Conservation (phyloP, 176 grass and related monocot genomes). For the Melocanna baccifera region DNA sequence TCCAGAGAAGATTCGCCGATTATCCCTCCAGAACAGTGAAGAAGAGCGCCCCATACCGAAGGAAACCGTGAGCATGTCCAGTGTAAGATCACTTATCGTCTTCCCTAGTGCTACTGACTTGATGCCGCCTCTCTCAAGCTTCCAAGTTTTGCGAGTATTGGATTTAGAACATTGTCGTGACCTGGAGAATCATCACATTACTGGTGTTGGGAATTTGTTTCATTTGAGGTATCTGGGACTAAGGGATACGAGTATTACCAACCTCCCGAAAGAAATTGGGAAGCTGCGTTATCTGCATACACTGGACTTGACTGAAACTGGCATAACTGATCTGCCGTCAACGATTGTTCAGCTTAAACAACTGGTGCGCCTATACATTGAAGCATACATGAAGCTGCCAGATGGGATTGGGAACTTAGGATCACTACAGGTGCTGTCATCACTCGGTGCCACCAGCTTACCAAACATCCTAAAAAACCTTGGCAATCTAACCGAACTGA, state of each 20-base stretch:
- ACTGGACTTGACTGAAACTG: background rate
- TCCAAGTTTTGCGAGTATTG: background rate
- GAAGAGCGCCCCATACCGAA: background rate
- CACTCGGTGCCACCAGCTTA: background rate
- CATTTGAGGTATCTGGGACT: constrained; percentile 25
- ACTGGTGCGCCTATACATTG: constrained; percentile 8
- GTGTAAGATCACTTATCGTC: constrained; percentile 8
- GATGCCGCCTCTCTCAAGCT: constrained; percentile 13
- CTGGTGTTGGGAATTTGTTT: background rate
- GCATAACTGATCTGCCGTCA: background rate
- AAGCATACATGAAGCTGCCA: background rate
- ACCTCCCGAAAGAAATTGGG: background rate
- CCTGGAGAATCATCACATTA: background rate
- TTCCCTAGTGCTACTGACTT: background rate
- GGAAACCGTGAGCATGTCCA: background rate
- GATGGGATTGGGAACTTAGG: constrained; percentile 12
- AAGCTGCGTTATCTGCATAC: constrained; percentile 7
- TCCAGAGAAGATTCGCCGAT: background rate
- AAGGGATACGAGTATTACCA: constrained; percentile 1
- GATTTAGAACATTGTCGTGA: constrained; percentile 22
- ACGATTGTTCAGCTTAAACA: background rate
- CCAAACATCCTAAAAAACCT: background rate
- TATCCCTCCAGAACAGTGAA: background rate
- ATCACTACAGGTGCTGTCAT: background rate
- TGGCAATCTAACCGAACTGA: background rate